Percentiles rank a stretch among this genome's conserved stretches.
phyloP scores from a whole-genome alignment of 768 basidiomycete species.

The Phanerochaete sordida region DNA sequence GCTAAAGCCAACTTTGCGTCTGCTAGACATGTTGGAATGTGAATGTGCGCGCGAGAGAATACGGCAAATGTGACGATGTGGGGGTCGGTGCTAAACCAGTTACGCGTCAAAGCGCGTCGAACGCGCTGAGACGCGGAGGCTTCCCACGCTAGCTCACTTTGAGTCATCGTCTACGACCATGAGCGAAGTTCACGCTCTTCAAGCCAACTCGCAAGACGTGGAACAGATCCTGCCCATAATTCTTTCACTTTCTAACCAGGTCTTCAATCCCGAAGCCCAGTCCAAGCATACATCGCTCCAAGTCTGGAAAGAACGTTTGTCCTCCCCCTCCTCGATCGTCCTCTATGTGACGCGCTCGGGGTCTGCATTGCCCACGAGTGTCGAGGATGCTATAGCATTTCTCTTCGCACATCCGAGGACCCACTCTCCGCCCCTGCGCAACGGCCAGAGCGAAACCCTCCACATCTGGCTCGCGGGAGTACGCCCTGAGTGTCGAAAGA shows the following conservation, averaged over 20 bases:
- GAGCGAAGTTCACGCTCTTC: slow-evolving; percentile 2
- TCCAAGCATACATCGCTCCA: slow-evolving; percentile 21
- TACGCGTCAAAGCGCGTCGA: slow-evolving; percentile 1
- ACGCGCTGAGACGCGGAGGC: neutral
- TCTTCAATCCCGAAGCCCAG: slow-evolving; percentile 17
- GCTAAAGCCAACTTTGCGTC: slow-evolving; percentile 75
- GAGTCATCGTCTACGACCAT: neutral
- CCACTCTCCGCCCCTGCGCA: slow-evolving; percentile 12
- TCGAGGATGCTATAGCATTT: slow-evolving; percentile 14
- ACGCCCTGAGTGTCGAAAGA: slow-evolving; percentile 13
- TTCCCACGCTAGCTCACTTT: neutral
- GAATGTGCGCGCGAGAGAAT: neutral
- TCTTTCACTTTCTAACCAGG: slow-evolving; percentile 18
- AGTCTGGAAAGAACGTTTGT: slow-evolving; percentile 16
- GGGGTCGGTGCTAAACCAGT: neutral
- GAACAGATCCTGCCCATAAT: slow-evolving; percentile 2
- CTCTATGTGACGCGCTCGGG: slow-evolving; percentile 12
- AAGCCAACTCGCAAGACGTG: neutral
- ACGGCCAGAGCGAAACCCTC: slow-evolving; percentile 9
- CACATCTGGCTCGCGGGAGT: slow-evolving; percentile 26
- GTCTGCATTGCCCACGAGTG: neutral
- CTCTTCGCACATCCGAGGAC: slow-evolving; percentile 17
- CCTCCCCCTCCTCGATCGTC: slow-evolving; percentile 13
- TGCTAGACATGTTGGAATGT: slow-evolving; percentile 52
- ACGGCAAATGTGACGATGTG: too few relatives aligned